Evolutionary conservation across 148 eudicot genomes (phyloP), one percentile per base, ranked within the genome.

Genomic region (Amaranthus hypochondriacus): DNA sequence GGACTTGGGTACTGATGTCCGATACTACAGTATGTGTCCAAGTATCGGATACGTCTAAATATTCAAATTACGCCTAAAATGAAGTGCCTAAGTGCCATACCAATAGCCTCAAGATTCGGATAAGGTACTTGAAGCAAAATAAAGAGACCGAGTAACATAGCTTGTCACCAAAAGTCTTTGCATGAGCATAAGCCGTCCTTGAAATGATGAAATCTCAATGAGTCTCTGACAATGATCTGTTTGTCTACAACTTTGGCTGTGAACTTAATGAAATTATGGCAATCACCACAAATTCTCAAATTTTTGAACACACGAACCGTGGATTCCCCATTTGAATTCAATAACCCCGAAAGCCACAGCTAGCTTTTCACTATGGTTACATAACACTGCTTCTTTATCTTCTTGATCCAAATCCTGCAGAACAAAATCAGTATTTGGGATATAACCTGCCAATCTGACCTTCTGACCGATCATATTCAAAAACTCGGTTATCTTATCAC

Each of bases 181-280:
- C 97, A 92, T 7, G 97, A 89, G 81, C 97, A 92, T 43, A 66
- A 9, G 66, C 95, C 97, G 11, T 85, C 83, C 68, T 66, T 82
- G 69, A 92, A 92, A 81, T 92, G 97, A 79, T 92, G 97, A 83
- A 92, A 92, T 80, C 97, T 86, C 62, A 89, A 81, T 50, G 92
- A 85, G 81, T 92, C 97, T 80, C 97, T 84, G 42, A 92, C 92
- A 69, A 89, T 80, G 50, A 92, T 89, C 76, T 83, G 79, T 68
- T 81, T 67, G 14, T 90, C 86, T 9, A 85, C 84, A 75, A 73
- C 83, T 78, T 88, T 86, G 43, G 92, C 87, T 65, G 89, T 83
- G 59, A 74, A 88, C 73, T 92, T 92, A 48, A 92, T 92, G 77
- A 89, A 84, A 72, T 77, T 88, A 74, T 92, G 97, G 80, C 97